Percentiles rank a stretch among this genome's conserved stretches.
Conservation (phyloP, 305 asterid species). For the Fraxinus angustifolia region DNA sequence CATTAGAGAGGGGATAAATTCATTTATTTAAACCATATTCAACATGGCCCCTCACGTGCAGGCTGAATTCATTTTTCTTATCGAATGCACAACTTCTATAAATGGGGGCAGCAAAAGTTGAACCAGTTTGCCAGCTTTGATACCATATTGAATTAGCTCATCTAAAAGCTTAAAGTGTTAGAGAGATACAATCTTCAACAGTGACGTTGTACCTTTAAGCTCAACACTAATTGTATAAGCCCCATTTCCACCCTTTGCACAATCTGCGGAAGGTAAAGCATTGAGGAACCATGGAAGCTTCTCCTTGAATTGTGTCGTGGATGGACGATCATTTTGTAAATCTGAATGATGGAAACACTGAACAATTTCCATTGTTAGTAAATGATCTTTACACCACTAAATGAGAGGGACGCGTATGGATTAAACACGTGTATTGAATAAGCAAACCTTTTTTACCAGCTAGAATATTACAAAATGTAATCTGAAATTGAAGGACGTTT, state of each 20-base stretch:
- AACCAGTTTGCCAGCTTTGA: not conserved
- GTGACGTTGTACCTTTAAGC: constrained; percentile 52
- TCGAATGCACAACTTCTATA: not conserved
- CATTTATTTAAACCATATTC: not conserved
- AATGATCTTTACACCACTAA: not conserved
- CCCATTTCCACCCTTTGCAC: constrained; percentile 96
- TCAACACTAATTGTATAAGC: constrained; percentile 80
- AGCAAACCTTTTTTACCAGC: not conserved
- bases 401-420: not conserved
- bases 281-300: constrained; percentile 93
- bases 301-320: constrained; percentile 69
- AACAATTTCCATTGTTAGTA: constrained; percentile 16
- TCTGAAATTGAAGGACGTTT: not conserved
- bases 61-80: not conserved
- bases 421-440: not conserved
- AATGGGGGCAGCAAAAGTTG: not conserved
- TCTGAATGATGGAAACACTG: constrained; percentile 95
- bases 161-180: not conserved
- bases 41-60: not conserved
- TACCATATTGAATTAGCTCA: not conserved
- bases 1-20: not conserved
- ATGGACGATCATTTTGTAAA: constrained; percentile 73
- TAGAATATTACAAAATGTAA: not conserved
- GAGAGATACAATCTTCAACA: not conserved
- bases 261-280: constrained; percentile 89